Evolutionary conservation across 306 rosid species (phyloP), one percentile per base, ranked within the genome.

Genomic region (Trifolium subterraneum): DNA sequence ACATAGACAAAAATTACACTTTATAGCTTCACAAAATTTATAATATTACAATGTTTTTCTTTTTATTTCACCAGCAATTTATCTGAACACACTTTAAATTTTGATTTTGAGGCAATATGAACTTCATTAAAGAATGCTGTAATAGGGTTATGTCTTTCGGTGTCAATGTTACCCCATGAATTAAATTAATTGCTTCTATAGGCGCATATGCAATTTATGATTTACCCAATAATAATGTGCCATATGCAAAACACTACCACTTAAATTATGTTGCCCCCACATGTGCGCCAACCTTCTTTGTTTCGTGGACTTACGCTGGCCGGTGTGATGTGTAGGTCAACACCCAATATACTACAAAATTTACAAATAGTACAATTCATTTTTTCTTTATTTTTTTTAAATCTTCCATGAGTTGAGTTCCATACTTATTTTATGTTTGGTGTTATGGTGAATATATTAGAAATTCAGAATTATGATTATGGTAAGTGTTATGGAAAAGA

Each of bases 291-390:
- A 25, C 14, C 22, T 5, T 3, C 63, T 23, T 25, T 50, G 11
- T 36, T 68, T 33, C 71, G 9, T 68, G 79, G 72, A 62, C 73
- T 65, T 44, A 48, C 12, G 31, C 25, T 45, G 79, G 74, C 62
- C 80, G 81, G 81, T 78, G 81, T 36, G 71, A 78, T 25, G 42
- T 54, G 64, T 55, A 5, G 79, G 88, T 81, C 87, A 66, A 79
- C 74, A 36, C 19, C 62, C 7, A 11, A 15, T 41, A 12, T 16
- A 19, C 14, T 33, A 20, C 12, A 54, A 13, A 4, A 20, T 20
- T 54, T 20, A 14, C 38, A 56, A 54, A 3, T 54, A 20, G 29
- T 18, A 19, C 23, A 60, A 31, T 25, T 20, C 2, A 2, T 20
- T 31, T 76, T 33, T 64, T 8, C 51, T 68, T 48, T 39, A 1